Evolutionary conservation across 208 protist genomes (phyloP), one percentile per base, ranked within the genome.

Genomic region (Leishmania turanica): DNA sequence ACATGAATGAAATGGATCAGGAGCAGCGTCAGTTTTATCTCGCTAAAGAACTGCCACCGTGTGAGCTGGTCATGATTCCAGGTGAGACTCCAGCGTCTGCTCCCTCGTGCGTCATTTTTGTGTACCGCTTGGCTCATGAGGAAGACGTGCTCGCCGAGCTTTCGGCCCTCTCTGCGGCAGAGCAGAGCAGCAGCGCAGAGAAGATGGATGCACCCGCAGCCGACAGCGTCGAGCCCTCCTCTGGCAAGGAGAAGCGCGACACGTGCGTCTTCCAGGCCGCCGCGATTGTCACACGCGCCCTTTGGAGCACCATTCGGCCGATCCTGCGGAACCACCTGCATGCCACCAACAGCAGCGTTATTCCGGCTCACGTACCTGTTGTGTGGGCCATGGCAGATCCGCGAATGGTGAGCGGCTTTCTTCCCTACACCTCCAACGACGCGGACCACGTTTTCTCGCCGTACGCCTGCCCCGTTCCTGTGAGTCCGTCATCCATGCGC

Each of bases 341-440:
- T 56, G 3, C 47, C 24, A 76, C 71, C 24, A 21, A 54, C 40
- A 49, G 62, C 49, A 34, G 69, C 13, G 53, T 49, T 31, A 68
- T 76, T 31, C 78, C 85, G 15, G 54, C 77, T 58, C 88, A 92
- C 34, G 24, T 92, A 34, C 58, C 78, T 17, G 87, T 92, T n/a
- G 79, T 91, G 49, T 94, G 88, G 88, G 69, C 88, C n/a, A 77
- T 90, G 49, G 47, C 82, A 0, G 78, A 89, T 47, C 76, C 88
- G 45, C 81, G 81, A 3, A 62, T 92, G 68, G 75, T 92, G 31
- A 62, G 64, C 15, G 81, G 80, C 2, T 78, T 94, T 37, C 77
- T 81, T 53, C 71, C 77, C n/a, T 60, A 78, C 71, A 47, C 49
- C 15, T 42, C 9, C 40, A 31, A 56, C 34, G 51, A 68, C 31